These are phyloP conservation scores for Xylariaceae sp. DNA, from an alignment of 2,329 filamentous ascomycete genomes.

Conservation along the genomic window DNA sequence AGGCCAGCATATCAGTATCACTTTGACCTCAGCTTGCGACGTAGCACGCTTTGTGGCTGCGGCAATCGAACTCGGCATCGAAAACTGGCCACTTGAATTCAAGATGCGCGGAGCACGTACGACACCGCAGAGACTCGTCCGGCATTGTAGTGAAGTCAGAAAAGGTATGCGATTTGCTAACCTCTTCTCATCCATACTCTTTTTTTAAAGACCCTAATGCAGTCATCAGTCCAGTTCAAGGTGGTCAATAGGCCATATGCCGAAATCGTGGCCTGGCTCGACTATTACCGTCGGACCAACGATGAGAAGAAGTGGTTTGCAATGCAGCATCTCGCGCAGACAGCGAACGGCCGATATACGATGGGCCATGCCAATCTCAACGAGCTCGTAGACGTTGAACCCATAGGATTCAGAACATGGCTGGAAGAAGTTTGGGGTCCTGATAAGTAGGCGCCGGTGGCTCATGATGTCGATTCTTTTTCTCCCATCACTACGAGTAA, in stretches of 20 bases:
- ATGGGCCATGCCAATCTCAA: conserved; percentile 59
- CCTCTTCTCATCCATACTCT: not conserved
- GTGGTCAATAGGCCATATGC: conserved; percentile 36
- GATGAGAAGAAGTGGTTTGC: conserved; percentile 47
- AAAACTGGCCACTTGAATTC: conserved; percentile 63
- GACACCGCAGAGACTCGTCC: conserved; percentile 54
- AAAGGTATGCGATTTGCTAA: conserved; percentile 36
- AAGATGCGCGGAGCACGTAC: conserved; percentile 63
- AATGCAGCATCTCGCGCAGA: conserved; percentile 60
- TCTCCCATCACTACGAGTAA: not conserved
- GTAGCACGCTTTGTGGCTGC: conserved; percentile 65
- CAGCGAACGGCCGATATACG: conserved; percentile 62
- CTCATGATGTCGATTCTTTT: not conserved
- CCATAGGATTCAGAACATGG: conserved; percentile 51
- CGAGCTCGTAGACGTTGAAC: conserved; percentile 40
- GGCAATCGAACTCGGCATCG: conserved; percentile 57
- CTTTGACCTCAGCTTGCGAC: conserved; percentile 65
- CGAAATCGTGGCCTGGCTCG: conserved; percentile 38
- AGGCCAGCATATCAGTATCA: conserved; percentile 50
- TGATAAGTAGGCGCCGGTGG: conserved; percentile 13
- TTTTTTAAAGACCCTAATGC: conserved; percentile 17
- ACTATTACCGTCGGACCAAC: conserved; percentile 42
- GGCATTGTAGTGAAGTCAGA: conserved; percentile 44
- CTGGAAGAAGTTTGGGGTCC: conserved; percentile 43
- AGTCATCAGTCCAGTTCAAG: conserved; percentile 23